phyloP scores from a whole-genome alignment of 495 filamentous ascomycete genomes.

The Physcia stellaris region DNA sequence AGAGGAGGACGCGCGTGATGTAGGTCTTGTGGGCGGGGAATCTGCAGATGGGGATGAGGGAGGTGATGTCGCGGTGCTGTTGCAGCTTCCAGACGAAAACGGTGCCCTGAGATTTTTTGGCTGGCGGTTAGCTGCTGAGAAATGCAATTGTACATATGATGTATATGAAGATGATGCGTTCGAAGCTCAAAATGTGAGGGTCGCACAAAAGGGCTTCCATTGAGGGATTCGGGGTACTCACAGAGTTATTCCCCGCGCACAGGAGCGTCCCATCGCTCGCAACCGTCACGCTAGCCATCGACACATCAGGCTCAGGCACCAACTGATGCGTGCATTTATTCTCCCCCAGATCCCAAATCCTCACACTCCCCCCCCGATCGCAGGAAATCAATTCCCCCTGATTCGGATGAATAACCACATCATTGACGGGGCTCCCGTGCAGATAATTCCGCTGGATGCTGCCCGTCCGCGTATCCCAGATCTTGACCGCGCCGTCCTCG shows the following conservation, averaged over 20 bases:
- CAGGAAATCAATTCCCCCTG: slow-evolving; percentile 96
- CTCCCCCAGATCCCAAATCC: slow-evolving; percentile 93
- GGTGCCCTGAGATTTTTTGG: slow-evolving; percentile 80
- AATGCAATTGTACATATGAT: no score
- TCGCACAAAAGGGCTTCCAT: no score
- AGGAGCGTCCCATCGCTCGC: slow-evolving; percentile 87
- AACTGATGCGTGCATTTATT: slow-evolving; percentile 94
- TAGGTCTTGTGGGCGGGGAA: slow-evolving; percentile 89
- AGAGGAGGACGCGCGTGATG: slow-evolving; percentile 89
- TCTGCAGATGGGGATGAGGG: slow-evolving; percentile 78
- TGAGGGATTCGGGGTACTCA: slow-evolving; percentile 28
- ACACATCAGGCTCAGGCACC: slow-evolving; percentile 89
- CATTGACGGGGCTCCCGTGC: slow-evolving; percentile 78
- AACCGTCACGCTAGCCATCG: slow-evolving; percentile 86
- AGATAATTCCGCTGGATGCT: slow-evolving; percentile 83
- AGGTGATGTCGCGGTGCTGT: slow-evolving; percentile 69
- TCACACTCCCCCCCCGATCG: slow-evolving; percentile 82
- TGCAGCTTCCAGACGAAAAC: slow-evolving; percentile 94
- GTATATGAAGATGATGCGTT: no score
- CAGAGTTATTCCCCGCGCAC: slow-evolving; percentile 88
- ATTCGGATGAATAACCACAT: slow-evolving; percentile 96
- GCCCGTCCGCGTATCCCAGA: slow-evolving; percentile 90
- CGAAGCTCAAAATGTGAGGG: no score
- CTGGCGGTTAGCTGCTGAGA: no score
- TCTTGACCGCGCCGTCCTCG: slow-evolving; percentile 94